Conservation (phyloP, 108 stramenopile species). For the Parmales sp. region DNA sequence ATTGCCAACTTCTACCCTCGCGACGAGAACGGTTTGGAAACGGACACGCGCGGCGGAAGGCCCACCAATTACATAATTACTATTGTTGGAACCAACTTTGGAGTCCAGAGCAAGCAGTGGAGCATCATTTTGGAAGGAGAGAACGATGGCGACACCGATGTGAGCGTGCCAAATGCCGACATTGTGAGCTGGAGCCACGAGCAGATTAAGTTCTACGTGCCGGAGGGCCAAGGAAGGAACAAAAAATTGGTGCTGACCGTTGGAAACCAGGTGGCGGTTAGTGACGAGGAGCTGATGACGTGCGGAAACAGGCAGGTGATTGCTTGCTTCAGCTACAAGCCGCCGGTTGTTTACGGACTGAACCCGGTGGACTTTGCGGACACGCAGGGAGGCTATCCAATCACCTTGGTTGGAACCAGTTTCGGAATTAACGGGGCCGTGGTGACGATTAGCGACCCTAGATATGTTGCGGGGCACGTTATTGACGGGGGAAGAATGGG, state of each 20-base stretch:
- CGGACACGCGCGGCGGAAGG: not conserved
- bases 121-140: not conserved
- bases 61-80: not conserved
- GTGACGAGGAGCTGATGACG: not conserved
- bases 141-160: slow-evolving; percentile 4
- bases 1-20: too few relatives aligned
- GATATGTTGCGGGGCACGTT: not conserved
- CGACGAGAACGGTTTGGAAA: too few relatives aligned
- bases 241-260: slow-evolving; percentile 3
- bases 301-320: not conserved
- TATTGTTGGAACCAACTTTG: not conserved
- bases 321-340: slow-evolving; percentile 4
- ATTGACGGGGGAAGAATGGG: not conserved
- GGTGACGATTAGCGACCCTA: not conserved
- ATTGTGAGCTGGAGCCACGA: not conserved
- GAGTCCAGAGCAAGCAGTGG: not conserved
- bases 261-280: slow-evolving; percentile 4
- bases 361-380: not conserved
- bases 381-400: not conserved
- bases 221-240: slow-evolving; percentile 14
- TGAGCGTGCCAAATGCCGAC: not conserved
- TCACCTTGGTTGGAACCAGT: slow-evolving; percentile 2
- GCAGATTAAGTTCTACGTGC: slow-evolving; percentile 5
- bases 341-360: not conserved
- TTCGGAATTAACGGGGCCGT: not conserved